These are phyloP conservation scores for Tirmania nivea DNA, from an alignment of 495 filamentous ascomycete species.

Conservation along the genomic window DNA sequence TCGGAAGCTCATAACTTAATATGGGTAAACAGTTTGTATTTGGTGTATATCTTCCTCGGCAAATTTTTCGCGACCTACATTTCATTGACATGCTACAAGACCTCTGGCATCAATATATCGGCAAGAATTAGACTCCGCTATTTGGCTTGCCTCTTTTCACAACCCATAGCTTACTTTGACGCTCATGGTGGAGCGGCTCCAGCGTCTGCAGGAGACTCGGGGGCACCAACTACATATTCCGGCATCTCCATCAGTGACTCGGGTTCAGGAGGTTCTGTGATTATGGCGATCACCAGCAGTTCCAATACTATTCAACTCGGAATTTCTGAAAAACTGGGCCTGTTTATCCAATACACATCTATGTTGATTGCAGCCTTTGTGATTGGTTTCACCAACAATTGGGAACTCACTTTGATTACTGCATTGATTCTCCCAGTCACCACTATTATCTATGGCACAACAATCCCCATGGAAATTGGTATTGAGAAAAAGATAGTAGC, in stretches of 20 bases:
- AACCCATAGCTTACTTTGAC: slow-evolving; percentile 33
- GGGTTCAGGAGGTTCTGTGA: slow-evolving; percentile 15
- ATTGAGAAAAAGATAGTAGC: slow-evolving; percentile 33
- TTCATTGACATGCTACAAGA: slow-evolving; percentile 33
- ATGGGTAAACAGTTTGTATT: slow-evolving; percentile 16
- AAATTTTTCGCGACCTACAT: slow-evolving; percentile 36
- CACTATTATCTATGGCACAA: slow-evolving; percentile 30
- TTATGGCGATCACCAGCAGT: slow-evolving; percentile 39
- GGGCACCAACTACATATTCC: background rate
- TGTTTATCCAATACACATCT: slow-evolving; percentile 31
- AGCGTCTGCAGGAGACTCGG: background rate
- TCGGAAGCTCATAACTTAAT: background rate
- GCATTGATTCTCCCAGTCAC: slow-evolving; percentile 35
- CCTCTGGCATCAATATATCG: slow-evolving; percentile 33
- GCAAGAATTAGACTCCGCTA: slow-evolving; percentile 31
- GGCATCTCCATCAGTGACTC: slow-evolving; percentile 2
- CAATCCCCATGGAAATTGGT: slow-evolving; percentile 36
- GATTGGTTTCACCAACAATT: slow-evolving; percentile 34
- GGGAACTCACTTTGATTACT: slow-evolving; percentile 36
- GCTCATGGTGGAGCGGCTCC: slow-evolving; percentile 11
- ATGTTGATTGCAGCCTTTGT: slow-evolving; percentile 30
- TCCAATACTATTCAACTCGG: slow-evolving; percentile 44
- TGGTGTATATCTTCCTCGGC: slow-evolving; percentile 41
- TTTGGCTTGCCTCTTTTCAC: slow-evolving; percentile 29
- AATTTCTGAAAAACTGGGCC: slow-evolving; percentile 39